Evolutionary conservation across 305 asterid genomes (phyloP).

Genomic region (Solanum chacoense): DNA sequence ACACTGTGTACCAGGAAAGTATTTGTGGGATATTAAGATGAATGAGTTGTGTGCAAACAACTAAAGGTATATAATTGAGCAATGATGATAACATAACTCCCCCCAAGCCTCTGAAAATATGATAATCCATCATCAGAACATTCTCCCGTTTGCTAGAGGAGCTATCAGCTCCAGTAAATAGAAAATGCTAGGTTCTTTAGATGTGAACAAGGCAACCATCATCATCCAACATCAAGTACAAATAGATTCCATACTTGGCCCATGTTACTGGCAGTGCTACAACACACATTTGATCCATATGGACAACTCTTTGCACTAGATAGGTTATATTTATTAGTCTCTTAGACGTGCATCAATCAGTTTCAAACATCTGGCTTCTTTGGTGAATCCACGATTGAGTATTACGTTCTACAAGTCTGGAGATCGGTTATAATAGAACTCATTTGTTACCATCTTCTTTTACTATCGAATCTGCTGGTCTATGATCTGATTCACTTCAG

Average conservation of each 20-base stretch:
- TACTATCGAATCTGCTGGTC: background rate
- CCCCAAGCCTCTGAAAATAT: background rate
- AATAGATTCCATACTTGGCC: background rate
- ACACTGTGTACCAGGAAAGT: background rate
- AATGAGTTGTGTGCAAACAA: background rate
- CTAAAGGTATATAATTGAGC: background rate
- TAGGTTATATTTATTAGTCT: background rate
- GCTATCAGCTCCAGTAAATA: background rate
- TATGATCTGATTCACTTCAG: background rate
- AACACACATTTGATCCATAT: background rate
- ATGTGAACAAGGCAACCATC: background rate
- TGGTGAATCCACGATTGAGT: background rate
- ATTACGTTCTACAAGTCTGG: background rate
- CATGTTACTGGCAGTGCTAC: background rate
- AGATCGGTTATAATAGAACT: background rate
- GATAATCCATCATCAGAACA: background rate
- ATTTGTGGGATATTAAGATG: background rate
- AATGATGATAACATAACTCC: background rate
- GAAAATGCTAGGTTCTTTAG: background rate
- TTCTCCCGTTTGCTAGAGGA: background rate
- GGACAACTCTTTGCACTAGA: background rate
- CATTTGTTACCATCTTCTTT: background rate
- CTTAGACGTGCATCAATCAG: background rate
- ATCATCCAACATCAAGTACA: background rate
- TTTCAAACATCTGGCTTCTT: background rate